Percentiles rank a stretch among this genome's conserved stretches.
phyloP scores from a whole-genome alignment of 2,329 filamentous ascomycete species.

The Curvularia hawaiiensis region DNA sequence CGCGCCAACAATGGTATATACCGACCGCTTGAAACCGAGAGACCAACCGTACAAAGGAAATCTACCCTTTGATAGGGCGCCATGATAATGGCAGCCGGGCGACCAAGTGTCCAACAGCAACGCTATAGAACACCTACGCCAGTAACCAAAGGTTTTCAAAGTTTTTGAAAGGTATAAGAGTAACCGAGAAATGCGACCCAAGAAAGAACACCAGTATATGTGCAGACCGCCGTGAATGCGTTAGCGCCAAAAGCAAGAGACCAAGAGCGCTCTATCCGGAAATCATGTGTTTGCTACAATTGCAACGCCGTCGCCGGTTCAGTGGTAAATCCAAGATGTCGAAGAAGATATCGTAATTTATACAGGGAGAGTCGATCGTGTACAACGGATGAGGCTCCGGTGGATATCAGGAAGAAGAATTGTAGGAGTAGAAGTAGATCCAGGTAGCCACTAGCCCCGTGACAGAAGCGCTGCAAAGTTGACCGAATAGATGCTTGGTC shows the following conservation, averaged over 20 bases:
- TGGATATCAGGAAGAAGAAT: constrained; percentile 47
- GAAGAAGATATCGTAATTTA: constrained; percentile 50
- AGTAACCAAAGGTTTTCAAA: constrained; percentile 44
- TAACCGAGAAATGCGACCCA: constrained; percentile 43
- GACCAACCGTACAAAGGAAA: constrained; percentile 48
- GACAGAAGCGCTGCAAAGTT: constrained; percentile 47
- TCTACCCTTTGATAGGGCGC: constrained; percentile 45
- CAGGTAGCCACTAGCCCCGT: constrained; percentile 48
- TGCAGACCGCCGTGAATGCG: constrained; percentile 49
- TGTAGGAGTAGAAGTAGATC: constrained; percentile 24
- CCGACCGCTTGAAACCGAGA: constrained; percentile 43
- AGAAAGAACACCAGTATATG: constrained; percentile 42
- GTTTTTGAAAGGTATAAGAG: constrained; percentile 42
- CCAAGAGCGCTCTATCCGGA: constrained; percentile 46
- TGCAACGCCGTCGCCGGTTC: constrained; percentile 50
- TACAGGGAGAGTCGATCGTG: constrained; percentile 50
- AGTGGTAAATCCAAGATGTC: constrained; percentile 50
- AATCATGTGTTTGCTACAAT: constrained; percentile 42
- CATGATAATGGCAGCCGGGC: constrained; percentile 31
- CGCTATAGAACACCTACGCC: constrained; percentile 45
- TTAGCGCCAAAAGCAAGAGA: constrained; percentile 46
- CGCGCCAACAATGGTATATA: constrained; percentile 50
- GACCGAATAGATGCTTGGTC: constrained; percentile 40
- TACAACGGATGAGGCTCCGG: constrained; percentile 47
- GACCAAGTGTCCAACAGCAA: constrained; percentile 37